Percentiles rank a stretch among this genome's conserved stretches.
Evolutionary conservation across 495 filamentous ascomycete genomes (phyloP).

Genomic region (Lichina pygmaea): DNA sequence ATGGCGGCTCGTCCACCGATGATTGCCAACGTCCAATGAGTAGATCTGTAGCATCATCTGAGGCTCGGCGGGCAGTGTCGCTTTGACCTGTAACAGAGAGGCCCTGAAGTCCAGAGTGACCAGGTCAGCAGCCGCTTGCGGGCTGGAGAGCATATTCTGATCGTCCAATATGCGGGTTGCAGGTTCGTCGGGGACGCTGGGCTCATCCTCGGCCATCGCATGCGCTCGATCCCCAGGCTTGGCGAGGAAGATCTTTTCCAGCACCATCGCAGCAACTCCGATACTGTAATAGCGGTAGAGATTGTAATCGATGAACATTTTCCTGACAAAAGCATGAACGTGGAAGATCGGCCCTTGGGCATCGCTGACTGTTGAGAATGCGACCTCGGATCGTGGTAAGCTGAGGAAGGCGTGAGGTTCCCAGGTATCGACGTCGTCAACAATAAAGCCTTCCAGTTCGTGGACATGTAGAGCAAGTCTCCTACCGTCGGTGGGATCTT

Average conservation of each 20-base stretch:
- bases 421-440: slow-evolving; percentile 62
- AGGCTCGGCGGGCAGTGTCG: slow-evolving; percentile 62
- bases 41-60: slow-evolving; percentile 75
- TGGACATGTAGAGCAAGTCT: slow-evolving; percentile 54
- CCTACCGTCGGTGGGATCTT: slow-evolving; percentile 52
- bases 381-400: slow-evolving; percentile 66
- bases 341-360: slow-evolving; percentile 67
- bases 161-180: not conserved
- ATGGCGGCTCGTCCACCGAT: slow-evolving; percentile 65
- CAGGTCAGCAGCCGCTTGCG: slow-evolving; percentile 26
- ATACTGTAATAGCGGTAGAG: slow-evolving; percentile 85
- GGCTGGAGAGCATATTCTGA: slow-evolving; percentile 9
- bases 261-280: slow-evolving; percentile 48
- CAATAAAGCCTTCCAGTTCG: slow-evolving; percentile 66
- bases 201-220: not conserved
- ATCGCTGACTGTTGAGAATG: slow-evolving; percentile 63
- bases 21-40: slow-evolving; percentile 49
- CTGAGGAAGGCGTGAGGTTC: slow-evolving; percentile 68
- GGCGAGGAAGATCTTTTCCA: slow-evolving; percentile 45
- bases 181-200: not conserved
- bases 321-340: slow-evolving; percentile 53
- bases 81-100: slow-evolving; percentile 64
- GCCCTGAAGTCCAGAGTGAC: slow-evolving; percentile 56
- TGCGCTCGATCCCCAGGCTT: slow-evolving; percentile 9
- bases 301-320: slow-evolving; percentile 65